Evolutionary conservation across 2,329 filamentous ascomycete species (phyloP), one percentile per base, ranked within the genome.

Genomic region (Fusarium phyllophilum): DNA sequence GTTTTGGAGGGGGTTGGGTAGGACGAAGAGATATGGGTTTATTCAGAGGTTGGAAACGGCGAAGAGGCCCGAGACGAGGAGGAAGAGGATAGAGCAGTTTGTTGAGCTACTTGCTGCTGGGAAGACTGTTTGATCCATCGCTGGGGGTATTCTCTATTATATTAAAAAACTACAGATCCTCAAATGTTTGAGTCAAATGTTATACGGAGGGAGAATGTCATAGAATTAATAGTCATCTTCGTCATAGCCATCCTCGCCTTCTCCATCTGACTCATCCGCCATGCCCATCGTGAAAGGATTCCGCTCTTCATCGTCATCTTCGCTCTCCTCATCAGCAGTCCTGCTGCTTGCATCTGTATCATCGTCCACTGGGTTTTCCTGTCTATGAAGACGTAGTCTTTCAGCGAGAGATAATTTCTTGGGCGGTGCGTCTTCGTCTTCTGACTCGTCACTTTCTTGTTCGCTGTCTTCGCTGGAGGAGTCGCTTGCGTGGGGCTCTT

Each of bases 11-110:
- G 73, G 72, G 6, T 66, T 90, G 74, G 84, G 79, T 26, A 86
- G 82, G 75, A 80, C 83, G 9, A 83, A 86, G 62, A 79, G 84
- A 10, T 90, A 86, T 75, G 52, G 82, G 1, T 84, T 88, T 22
- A 72, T 89, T 8, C 82, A 81, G 75, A 80, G 85, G n/a, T 73
- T 89, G 20, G 80, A 85, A 70, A 87, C 83, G 12, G 82, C 83
- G 42, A 84, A 81, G 71, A 78, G 72, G 29, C 77, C 75, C 0
- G 83, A 83, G 44, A 85, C 81, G 36, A 76, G 82, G 29, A 72
- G 68, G 62, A 78, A 78, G 46, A 80, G 82, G 63, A 86, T 89
- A 31, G 79, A 77, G 33, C 79, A 84, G 52, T 82, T 84, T 74
- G 82, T 88, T 3, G 73, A 77, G 15, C 73, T 84, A 42, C 79